phyloP scores from a whole-genome alignment of 2,329 filamentous ascomycete species.

The Talaromyces albobiverticillius region DNA sequence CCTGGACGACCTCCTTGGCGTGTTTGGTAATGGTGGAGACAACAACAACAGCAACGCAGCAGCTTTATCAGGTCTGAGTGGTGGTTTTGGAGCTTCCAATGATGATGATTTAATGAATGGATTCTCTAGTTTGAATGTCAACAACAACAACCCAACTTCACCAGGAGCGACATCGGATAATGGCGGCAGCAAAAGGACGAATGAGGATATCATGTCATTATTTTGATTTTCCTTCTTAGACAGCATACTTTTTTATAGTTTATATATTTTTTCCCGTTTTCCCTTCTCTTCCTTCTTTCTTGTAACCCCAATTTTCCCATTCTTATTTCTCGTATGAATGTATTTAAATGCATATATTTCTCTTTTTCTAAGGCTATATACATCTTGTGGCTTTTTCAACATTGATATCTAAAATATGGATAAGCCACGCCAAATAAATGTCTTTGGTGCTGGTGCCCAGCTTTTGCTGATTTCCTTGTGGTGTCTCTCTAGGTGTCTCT shows the following conservation, averaged over 20 bases:
- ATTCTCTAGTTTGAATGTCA: conserved; percentile 75
- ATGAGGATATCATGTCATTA: conserved; percentile 44
- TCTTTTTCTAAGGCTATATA: no score
- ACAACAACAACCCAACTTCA: conserved; percentile 21
- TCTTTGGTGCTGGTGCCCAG: no score
- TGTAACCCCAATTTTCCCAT: not conserved
- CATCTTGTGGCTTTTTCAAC: no score
- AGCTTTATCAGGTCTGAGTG: conserved; percentile 28
- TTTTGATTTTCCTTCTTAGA: conserved; percentile 5
- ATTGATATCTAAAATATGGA: no score
- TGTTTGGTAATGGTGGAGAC: conserved; percentile 57
- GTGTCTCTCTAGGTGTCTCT: no score
- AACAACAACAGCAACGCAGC: conserved; percentile 18
- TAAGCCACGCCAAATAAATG: no score
- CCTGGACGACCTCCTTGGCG: conserved; percentile 77
- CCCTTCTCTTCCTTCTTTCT: not conserved
- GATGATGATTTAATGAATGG: conserved; percentile 69
- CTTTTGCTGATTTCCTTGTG: no score
- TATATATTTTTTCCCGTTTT: not conserved
- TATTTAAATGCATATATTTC: no score
- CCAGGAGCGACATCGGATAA: conserved; percentile 14
- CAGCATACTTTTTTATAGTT: not conserved
- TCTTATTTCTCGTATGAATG: no score
- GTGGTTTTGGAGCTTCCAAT: conserved; percentile 28
- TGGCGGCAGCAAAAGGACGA: conserved; percentile 46